Evolutionary conservation across 352 stramenopile genomes (phyloP), one percentile per base, ranked within the genome.

Genomic region (Phytophthora hybrid): DNA sequence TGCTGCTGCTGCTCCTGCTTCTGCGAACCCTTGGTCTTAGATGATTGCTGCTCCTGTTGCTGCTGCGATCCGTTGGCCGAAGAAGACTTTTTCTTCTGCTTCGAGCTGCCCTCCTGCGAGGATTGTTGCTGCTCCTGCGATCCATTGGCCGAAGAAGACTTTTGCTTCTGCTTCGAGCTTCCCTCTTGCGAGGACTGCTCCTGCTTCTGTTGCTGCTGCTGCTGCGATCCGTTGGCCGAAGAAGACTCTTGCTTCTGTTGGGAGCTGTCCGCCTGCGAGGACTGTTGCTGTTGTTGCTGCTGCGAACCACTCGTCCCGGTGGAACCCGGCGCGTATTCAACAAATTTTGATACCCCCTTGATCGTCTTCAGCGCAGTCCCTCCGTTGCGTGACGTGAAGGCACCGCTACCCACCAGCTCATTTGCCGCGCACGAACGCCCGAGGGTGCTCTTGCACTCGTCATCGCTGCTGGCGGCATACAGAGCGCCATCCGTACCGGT

Each of bases 391-490:
- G 69, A 73, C 8, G n/a, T 9, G 44, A 77, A 73, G 19, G 3
- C 34, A 10, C 76, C 73, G 32, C 68, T 78, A 37, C 59, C 52
- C 21, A 66, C 61, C 1, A 80, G n/a, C 39, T 46, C 53, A 51
- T 84, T 78, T 5, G 69, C 34, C 8, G 16, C 53, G 16, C 73
- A 77, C 14, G 54, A 47, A 49, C 69, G 73, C 0, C 73, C 59
- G 18, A 80, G 37, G 32, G 52, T 71, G 8, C 49, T 74, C 26
- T 31, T 74, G 55, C 73, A 80, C 29, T 72, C 65, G 10, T 74
- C 46, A 4, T 23, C 39, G 18, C 55, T 62, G 23, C n/a, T 34
- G 0, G 60, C 71, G 13, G 69, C 52, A 49, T 77, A 79, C 16
- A 77, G 1, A 2, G 69, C 44, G 5, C 73, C 69, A 16, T 74